Evolutionary conservation across 768 basidiomycete species (phyloP), one percentile per base, ranked within the genome.

Genomic region (Pholiota molesta): DNA sequence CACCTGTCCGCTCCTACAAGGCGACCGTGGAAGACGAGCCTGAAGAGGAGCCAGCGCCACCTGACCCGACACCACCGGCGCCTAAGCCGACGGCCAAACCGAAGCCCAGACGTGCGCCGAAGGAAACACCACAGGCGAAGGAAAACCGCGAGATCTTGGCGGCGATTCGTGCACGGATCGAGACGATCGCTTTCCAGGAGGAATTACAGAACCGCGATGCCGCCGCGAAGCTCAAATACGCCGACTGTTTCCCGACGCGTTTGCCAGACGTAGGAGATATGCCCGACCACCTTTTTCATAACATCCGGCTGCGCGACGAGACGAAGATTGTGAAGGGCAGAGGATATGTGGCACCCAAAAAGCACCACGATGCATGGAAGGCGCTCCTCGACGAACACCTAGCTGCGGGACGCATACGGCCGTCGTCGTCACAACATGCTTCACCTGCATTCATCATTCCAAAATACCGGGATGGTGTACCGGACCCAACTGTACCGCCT

Each of bases 391-490:
- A 79, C 0, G 63, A 75, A 29, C 78, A 79, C 52, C 54, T 78
- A 0, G 65, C 39, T 17, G 74, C 72, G 0, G 76, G 78, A 0
- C 47, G 67, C 0, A 65, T 81, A 0, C 58, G 65, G 0, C 69
- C 71, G 0, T 81, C 77, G 0, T 68, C 66, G 0, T 72, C 69
- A 0, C 59, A 61, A 0, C 69, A 68, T 45, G 68, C 71, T 2
- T 80, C 74, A 0, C 77, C 73, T 0, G 66, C 73, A 0, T 76
- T 76, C 57, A 59, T 71, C 13, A 67, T 75, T 2, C 70, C 71
- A 0, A 74, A 75, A 33, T 52, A 52, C 52, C 39, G 26, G 0
- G 26, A 64, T 42, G 55, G 55, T 21, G 5, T 65, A 63, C 42
- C 66, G 57, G n/a, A 64, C 33, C 49, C 21, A 1, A 68, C 70